These are phyloP conservation scores for Verruconis gallopava DNA, from an alignment of 2,329 filamentous ascomycete genomes.

Conservation along the genomic window DNA sequence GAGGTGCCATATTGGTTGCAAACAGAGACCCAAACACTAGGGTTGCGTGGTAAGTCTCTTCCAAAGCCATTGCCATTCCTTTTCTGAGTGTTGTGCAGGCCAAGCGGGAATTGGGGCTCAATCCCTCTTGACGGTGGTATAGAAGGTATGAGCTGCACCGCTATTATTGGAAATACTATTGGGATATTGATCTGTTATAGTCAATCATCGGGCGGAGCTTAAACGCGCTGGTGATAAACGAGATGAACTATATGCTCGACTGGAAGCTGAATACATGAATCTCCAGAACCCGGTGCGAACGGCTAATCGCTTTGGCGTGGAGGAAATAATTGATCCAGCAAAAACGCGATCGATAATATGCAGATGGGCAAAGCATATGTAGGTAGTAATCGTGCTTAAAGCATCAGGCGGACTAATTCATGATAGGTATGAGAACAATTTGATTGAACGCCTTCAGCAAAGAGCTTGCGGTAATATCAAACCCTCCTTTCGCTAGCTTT, in stretches of 20 bases:
- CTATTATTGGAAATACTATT: too few relatives aligned
- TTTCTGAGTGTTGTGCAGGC: slow-evolving; percentile 35
- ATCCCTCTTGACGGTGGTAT: slow-evolving; percentile 52
- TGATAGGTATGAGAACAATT: slow-evolving; percentile 6
- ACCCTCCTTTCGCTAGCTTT: slow-evolving; percentile 1
- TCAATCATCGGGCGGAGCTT: slow-evolving; percentile 35
- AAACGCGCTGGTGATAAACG: slow-evolving; percentile 48
- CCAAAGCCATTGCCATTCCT: too few relatives aligned
- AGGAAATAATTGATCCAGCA: slow-evolving; percentile 53
- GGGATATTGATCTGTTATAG: slow-evolving; percentile 37
- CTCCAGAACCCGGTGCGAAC: slow-evolving; percentile 55
- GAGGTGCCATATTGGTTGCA: slow-evolving; percentile 51
- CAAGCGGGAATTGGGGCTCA: slow-evolving; percentile 48
- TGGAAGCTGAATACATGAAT: slow-evolving; percentile 17
- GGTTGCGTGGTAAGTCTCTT: slow-evolving; percentile 32
- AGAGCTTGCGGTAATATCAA: slow-evolving; percentile 1
- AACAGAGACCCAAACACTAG: slow-evolving; percentile 47
- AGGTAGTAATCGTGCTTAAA: too few relatives aligned
- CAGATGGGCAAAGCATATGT: slow-evolving; percentile 44
- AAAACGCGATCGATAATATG: slow-evolving; percentile 41
- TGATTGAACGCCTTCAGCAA: slow-evolving; percentile 1
- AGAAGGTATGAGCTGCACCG: slow-evolving; percentile 48
- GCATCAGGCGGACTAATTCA: neutral
- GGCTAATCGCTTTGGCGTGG: slow-evolving; percentile 49
- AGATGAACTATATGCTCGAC: neutral